phyloP scores from a whole-genome alignment of 805 yeast genomes.

The Candida sithepensis region DNA sequence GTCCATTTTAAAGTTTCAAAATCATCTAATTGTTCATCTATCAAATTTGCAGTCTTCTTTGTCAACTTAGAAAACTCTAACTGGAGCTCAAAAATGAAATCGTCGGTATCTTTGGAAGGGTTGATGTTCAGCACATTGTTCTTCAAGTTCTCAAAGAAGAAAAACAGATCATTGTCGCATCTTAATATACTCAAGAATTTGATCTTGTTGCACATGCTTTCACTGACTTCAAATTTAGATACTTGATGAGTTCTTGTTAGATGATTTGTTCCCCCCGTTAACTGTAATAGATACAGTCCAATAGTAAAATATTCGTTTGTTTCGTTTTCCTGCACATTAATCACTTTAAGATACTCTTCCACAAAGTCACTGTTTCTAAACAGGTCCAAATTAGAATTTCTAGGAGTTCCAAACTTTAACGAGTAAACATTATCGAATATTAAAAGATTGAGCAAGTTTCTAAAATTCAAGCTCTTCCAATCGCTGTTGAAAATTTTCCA shows the following conservation, averaged over 20 bases:
- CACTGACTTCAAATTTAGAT: conserved; percentile 9
- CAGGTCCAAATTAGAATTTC: conserved; percentile 18
- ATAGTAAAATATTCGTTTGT: conserved; percentile 21
- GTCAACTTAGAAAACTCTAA: conserved; percentile 27
- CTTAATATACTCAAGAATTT: conserved; percentile 27
- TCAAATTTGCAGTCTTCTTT: conserved; percentile 25
- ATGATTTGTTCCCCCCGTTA: conserved; percentile 16
- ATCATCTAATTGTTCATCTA: conserved; percentile 31
- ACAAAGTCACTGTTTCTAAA: conserved; percentile 20
- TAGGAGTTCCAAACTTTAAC: conserved; percentile 45
- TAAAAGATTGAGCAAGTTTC: conserved; percentile 42
- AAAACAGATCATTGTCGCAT: conserved; percentile 19
- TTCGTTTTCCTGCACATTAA: conserved; percentile 11
- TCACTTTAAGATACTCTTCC: conserved; percentile 10
- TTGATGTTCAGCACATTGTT: conserved; percentile 1
- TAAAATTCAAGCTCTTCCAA: conserved; percentile 18
- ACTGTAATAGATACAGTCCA: conserved; percentile 23
- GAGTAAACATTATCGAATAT: conserved; percentile 51
- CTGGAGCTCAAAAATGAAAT: conserved; percentile 28
- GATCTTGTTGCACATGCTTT: conserved; percentile 10
- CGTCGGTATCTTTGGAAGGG: conserved; percentile 19
- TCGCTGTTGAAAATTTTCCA: conserved; percentile 43
- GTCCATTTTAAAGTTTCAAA: conserved; percentile 23
- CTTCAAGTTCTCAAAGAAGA: conserved; percentile 11
- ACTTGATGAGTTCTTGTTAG: conserved; percentile 13